phyloP scores from a whole-genome alignment of 225 moss, liverwort and hornwort genomes.

The Lunularia cruciata region DNA sequence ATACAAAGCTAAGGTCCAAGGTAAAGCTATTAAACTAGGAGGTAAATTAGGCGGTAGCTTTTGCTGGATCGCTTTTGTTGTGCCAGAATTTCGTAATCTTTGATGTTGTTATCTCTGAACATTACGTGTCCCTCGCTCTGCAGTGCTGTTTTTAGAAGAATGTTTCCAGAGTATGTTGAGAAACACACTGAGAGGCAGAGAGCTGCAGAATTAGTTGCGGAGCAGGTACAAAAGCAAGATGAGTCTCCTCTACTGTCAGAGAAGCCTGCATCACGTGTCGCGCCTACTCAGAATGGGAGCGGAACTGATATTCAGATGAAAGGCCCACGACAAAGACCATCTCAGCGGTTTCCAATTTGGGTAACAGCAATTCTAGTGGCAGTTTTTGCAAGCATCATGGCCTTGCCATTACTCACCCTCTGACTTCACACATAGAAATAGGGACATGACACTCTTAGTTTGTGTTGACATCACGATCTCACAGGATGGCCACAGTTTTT shows the following conservation, averaged over 20 bases:
- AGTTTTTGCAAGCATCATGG: slow-evolving; percentile 98
- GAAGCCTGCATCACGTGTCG: slow-evolving; percentile 29
- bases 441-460: slow-evolving; percentile 16
- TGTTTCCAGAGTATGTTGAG: slow-evolving; percentile 97
- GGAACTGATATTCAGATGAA: slow-evolving; percentile 48
- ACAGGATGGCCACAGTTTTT: slow-evolving; percentile 9
- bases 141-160: slow-evolving; percentile 89
- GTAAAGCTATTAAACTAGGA: too few relatives aligned
- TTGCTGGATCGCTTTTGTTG: too few relatives aligned
- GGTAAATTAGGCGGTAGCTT: too few relatives aligned
- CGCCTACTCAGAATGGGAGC: slow-evolving; percentile 34
- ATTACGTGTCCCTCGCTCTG: too few relatives aligned
- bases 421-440: slow-evolving; percentile 52
- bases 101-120: too few relatives aligned
- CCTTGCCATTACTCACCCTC: slow-evolving; percentile 85
- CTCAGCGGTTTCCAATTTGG: slow-evolving; percentile 85
- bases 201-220: slow-evolving; percentile 78
- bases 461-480: slow-evolving; percentile 4
- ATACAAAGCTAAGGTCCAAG: too few relatives aligned
- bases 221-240: slow-evolving; percentile 56
- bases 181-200: slow-evolving; percentile 91
- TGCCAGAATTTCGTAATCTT: too few relatives aligned
- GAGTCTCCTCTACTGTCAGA: slow-evolving; percentile 32
- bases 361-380: slow-evolving; percentile 83
- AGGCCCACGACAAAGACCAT: slow-evolving; percentile 60